phyloP scores from a whole-genome alignment of 2,329 filamentous ascomycete genomes.

The Ophiostoma piceae region DNA sequence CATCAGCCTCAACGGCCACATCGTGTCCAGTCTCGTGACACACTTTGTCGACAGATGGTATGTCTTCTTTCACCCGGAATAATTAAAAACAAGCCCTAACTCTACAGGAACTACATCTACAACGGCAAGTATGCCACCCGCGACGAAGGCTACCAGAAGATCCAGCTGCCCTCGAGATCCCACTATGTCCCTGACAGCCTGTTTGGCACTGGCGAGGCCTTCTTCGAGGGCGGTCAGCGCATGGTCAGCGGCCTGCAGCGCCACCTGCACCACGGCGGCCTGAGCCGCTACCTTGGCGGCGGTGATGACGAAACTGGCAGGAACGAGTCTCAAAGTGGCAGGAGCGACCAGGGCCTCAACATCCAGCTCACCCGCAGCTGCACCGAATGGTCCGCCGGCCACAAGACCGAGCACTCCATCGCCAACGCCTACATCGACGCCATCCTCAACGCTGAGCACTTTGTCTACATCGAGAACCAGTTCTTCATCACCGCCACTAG shows the following conservation, averaged over 20 bases:
- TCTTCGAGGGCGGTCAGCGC: constrained; percentile 30
- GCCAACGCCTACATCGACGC: constrained; percentile 75
- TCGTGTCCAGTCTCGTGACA: constrained; percentile 65
- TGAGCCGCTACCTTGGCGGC: constrained; percentile 37
- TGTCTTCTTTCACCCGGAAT: constrained; percentile 17
- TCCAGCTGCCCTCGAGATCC: constrained; percentile 38
- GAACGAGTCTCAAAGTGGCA: constrained; percentile 20
- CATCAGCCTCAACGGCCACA: constrained; percentile 67
- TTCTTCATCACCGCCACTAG: constrained; percentile 83
- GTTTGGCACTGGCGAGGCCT: constrained; percentile 21
- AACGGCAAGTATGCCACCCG: constrained; percentile 66
- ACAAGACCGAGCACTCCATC: constrained; percentile 66
- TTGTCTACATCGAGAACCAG: constrained; percentile 77
- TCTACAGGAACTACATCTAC: constrained; percentile 71
- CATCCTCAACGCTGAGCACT: constrained; percentile 64
- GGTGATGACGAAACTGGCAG: constrained; percentile 31
- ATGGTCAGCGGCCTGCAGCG: constrained; percentile 32
- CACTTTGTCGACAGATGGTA: constrained; percentile 82
- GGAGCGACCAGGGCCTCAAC: constrained; percentile 30
- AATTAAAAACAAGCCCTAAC: constrained; percentile 23
- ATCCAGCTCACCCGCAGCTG: constrained; percentile 51
- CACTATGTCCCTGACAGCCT: constrained; percentile 25
- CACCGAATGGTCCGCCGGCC: constrained; percentile 49
- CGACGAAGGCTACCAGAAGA: constrained; percentile 41
- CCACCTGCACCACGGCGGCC: constrained; percentile 36